These are phyloP conservation scores for Colletotrichum musicola DNA, from an alignment of 2,329 filamentous ascomycete species.

Conservation along the genomic window DNA sequence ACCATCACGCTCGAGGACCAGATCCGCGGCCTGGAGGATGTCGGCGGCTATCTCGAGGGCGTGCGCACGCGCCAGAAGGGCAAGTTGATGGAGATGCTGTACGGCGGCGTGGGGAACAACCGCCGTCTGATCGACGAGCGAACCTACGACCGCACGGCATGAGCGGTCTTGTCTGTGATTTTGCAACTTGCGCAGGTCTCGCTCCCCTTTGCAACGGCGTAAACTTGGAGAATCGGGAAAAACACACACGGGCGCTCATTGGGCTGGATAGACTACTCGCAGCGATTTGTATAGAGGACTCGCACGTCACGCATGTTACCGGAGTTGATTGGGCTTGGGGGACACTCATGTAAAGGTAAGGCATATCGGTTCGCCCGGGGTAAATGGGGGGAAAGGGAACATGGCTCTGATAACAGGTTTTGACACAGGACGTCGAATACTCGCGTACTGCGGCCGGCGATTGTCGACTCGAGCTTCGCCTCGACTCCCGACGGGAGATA, in stretches of 20 bases:
- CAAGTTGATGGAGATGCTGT: constrained; percentile 84
- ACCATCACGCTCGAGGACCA: constrained; percentile 86
- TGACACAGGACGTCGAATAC: background rate
- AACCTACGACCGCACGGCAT: constrained; percentile 31
- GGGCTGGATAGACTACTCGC: background rate
- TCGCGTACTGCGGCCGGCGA: background rate
- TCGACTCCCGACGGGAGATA: too few species aligned
- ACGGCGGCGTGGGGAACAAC: constrained; percentile 61
- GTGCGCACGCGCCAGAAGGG: constrained; percentile 85
- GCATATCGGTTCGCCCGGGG: background rate
- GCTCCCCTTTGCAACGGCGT: background rate
- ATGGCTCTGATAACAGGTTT: background rate
- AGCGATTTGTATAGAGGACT: background rate
- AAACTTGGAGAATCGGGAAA: background rate
- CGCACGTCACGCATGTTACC: background rate
- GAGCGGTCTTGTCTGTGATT: background rate
- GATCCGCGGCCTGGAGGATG: constrained; percentile 84
- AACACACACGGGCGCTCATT: background rate
- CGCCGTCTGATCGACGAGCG: constrained; percentile 50
- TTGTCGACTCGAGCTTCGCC: background rate
- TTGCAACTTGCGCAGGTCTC: background rate
- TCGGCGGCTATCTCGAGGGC: constrained; percentile 80
- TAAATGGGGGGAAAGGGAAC: background rate
- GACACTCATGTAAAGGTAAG: background rate
- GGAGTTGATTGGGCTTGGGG: background rate